Evolutionary conservation across 1,284 basidiomycete species (phyloP), one percentile per base, ranked within the genome.

Genomic region (Sporisorium graminicola): DNA sequence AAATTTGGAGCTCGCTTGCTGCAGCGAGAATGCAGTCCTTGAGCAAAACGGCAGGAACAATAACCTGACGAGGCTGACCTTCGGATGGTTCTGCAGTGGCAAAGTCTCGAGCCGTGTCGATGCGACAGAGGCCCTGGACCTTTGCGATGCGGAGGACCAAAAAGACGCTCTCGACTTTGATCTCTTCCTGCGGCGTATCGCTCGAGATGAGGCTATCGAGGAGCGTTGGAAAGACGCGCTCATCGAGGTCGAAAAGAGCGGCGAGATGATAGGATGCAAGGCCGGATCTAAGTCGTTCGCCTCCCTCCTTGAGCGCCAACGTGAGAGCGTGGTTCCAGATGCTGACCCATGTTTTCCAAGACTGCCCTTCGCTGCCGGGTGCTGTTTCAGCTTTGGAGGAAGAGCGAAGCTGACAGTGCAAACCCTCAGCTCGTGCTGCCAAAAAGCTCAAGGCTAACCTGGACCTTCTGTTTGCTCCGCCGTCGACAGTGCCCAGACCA

Each of bases 1-100:
- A 74, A 20, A 81, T 77, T 46, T 77, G 77, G 24, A 81, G 58
- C 56, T 79, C 77, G n/a, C 72, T 65, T 9, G 64, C 65, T 10
- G 70, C 60, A 4, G 73, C 63, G n/a, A 70, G 42, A 24, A 81
- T 65, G 67, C 79, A 79, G 27, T 73, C 64, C n/a, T 63, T 61
- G 37, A 79, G 63, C 50, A 78, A 40, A 2, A 57, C 33, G 12
- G 63, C 53, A 3, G 79, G 79, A 10, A 81, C 67, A 13, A 65
- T 37, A 24, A 79, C 65, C 43, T 59, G 69, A 14, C 35, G 27
- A 13, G 58, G 56, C 33, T 56, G 44, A 20, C 56, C 61, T n/a
- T 58, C 54, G 20, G 46, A 42, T 22, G 27, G 53, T 14, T 46
- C n/a, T 24, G 62, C 74, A 3, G 65, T 72, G 16, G 44, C 33